Base-by-base conservation (phyloP, 1,139 yeast genomes). In the Meyerozyma carpophila region DNA sequence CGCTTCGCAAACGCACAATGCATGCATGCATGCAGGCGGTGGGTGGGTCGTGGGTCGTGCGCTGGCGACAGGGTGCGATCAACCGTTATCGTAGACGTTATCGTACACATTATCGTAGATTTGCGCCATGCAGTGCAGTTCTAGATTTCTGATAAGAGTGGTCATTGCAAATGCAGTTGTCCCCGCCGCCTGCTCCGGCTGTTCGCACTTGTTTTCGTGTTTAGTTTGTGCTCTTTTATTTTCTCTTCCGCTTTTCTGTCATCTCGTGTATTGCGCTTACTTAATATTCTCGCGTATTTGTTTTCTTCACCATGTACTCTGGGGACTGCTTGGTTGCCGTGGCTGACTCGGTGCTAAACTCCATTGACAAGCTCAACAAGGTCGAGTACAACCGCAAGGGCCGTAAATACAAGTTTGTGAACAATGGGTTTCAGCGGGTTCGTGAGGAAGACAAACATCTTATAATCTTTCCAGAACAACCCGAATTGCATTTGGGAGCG, bases 391-490 rank as follows among this genome's bases (percentile, higher is more conserved):
- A 66, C 50, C 72, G 69, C 47, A 75, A 75, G 50, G 82, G 82
- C 13, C 61, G 81, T 42, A 74, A 73, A 53, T 78, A 77, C 55
- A 70, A 74, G 41, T 70, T 74, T 44, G 74, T 77, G 42, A 69
- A 73, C 51, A 75, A 77, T 46, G 62, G 65, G 34, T 77, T 77
- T 51, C 77, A 75, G 47, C 57, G 82, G 45, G 63, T 78, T 16
- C 65, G 75, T 40, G 79, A 73, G 45, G 79, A 75, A 52, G 75
- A 74, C 47, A 78, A 77, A 55, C 78, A 74, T 51, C 59, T 78
- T 37, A 62, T 77, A n/a, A 65, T 77, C 21, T 59, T 64, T 40
- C 68, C 72, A 0, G 68, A 66, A 28, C 61, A 68, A 36, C 57
- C 56, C 36, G 60, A 59, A n/a, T 57, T 59, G 45, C 65, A 68